Evolutionary conservation across 495 filamentous ascomycete species (phyloP), one percentile per base, ranked within the genome.

Genomic region (Clohesyomyces aquaticus): DNA sequence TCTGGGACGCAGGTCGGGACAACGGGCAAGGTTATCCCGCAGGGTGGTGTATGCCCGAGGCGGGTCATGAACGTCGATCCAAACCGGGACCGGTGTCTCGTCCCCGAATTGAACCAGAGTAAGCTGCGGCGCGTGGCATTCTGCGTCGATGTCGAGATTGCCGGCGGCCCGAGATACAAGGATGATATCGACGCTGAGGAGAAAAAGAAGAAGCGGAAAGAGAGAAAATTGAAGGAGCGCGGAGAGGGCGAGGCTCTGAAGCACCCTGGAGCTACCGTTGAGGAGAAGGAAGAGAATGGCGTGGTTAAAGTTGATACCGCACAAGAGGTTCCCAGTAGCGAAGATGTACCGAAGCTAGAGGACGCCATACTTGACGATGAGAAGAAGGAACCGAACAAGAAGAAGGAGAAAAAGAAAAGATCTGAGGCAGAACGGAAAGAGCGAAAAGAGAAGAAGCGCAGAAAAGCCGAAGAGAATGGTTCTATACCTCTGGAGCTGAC

Each of bases 61-160:
- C 83, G 81, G 59, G 84, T 96, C 19, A 80, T 98, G 80, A 98
- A 98, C 71, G 79, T 96, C 41, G 91, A 98, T 70, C 83, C 76
- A 21, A 81, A 85, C 65, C 82, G 94, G 28, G 87, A 95, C 69
- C 77, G 94, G 42, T 94, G 91, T 71, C 81, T 83, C 16, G 84
- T 98, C 25, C 79, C 84, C 26, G 91, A 94, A 63, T 76, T 98
- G 21, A 85, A 93, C 61, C 86, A 88, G 62, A 83, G 82, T 18
- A 96, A 94, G 64, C 76, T 98, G 29, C 82, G 91, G 21, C 82
- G 90, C 32, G 94, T 98, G 1, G 89, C 92, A 1, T 98, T 98
- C 69, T 96, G 89, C 66, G 94, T 98, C 3, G 94, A 98, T 73
- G 94, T 98, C 12, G 94, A 98, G 76, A 94, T 98, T 70, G 93